phyloP scores from a whole-genome alignment of 371 early-diverging fungal genomes.

The Lichtheimia hyalospora region DNA sequence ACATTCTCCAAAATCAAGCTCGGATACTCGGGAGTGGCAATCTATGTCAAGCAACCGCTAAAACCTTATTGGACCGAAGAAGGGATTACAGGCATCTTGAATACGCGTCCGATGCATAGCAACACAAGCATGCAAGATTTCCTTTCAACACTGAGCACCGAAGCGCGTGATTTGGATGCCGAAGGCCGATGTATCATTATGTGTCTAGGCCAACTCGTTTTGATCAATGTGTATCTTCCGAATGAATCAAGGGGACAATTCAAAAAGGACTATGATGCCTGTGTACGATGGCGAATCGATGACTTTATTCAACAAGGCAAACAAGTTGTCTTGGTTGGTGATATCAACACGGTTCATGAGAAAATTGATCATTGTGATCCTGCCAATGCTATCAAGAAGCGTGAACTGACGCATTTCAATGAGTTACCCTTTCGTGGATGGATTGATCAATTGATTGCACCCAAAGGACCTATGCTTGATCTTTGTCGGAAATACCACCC shows the following conservation, averaged over 20 bases:
- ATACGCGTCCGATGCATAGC: slow-evolving; percentile 5
- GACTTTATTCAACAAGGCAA: slow-evolving; percentile 52
- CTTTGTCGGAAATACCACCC: slow-evolving; percentile 53
- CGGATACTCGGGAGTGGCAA: slow-evolving; percentile 81
- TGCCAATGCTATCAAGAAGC: slow-evolving; percentile 55
- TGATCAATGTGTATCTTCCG: slow-evolving; percentile 86
- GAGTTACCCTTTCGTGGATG: slow-evolving; percentile 70
- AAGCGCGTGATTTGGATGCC: slow-evolving; percentile 57
- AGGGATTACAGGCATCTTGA: slow-evolving; percentile 61
- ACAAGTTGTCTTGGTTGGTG: slow-evolving; percentile 76
- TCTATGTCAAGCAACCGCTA: slow-evolving; percentile 58
- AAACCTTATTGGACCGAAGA: slow-evolving; percentile 61
- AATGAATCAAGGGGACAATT: slow-evolving; percentile 60
- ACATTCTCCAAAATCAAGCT: slow-evolving; percentile 57
- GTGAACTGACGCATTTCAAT: slow-evolving; percentile 57
- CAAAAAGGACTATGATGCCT: slow-evolving; percentile 66
- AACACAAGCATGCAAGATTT: slow-evolving; percentile 8
- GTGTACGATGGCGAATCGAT: slow-evolving; percentile 54
- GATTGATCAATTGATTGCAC: slow-evolving; percentile 63
- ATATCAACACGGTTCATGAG: slow-evolving; percentile 77
- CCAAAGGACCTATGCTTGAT: slow-evolving; percentile 60
- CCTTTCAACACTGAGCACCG: slow-evolving; percentile 23
- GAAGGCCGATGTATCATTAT: slow-evolving; percentile 84
- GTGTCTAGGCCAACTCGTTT: slow-evolving; percentile 76
- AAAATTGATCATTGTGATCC: slow-evolving; percentile 85